Evolutionary conservation across 495 filamentous ascomycete genomes (phyloP).

Genomic region (Penicillium bovifimosum): DNA sequence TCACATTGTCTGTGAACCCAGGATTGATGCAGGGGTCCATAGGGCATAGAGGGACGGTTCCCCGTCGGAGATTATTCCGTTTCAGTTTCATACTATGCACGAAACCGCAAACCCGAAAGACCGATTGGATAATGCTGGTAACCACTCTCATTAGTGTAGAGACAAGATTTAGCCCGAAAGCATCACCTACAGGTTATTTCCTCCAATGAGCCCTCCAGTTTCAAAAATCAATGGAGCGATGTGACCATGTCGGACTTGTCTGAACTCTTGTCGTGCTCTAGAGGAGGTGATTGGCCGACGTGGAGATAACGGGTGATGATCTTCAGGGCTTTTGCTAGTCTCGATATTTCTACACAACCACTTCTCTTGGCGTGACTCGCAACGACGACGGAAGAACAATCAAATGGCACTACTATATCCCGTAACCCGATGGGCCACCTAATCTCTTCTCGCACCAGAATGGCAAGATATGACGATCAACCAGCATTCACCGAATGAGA

Average conservation of each 20-base stretch:
- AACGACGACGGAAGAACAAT: not conserved
- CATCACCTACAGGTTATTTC: constrained; percentile 1
- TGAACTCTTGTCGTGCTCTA: constrained; percentile 2
- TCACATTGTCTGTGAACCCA: constrained; percentile 6
- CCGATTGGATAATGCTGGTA: not conserved
- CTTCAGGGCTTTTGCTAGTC: constrained; percentile 13
- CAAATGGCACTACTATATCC: not conserved
- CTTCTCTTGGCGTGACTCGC: not conserved
- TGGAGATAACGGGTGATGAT: constrained; percentile 24
- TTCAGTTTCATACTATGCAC: not conserved
- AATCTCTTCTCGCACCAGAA: not conserved
- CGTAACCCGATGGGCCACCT: not conserved
- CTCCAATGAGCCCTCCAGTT: constrained; percentile 9
- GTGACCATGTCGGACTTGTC: constrained; percentile 13
- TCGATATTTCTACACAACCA: not conserved
- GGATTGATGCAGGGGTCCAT: not conserved
- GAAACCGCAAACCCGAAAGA: not conserved
- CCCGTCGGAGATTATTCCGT: constrained; percentile 5
- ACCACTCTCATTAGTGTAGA: not conserved
- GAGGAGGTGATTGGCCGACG: constrained; percentile 13
- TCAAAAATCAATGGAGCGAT: constrained; percentile 7
- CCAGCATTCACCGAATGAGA: constrained; percentile 15
- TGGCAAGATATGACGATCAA: constrained; percentile 16
- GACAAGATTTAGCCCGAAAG: constrained; percentile 1
- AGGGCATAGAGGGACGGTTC: constrained; percentile 1